A percentile compares a stretch with the other conserved stretches of the same genome.
These are phyloP conservation scores for Acanthamoeba sp. DNA, from an alignment of 208 protist species.

Conservation along the genomic window DNA sequence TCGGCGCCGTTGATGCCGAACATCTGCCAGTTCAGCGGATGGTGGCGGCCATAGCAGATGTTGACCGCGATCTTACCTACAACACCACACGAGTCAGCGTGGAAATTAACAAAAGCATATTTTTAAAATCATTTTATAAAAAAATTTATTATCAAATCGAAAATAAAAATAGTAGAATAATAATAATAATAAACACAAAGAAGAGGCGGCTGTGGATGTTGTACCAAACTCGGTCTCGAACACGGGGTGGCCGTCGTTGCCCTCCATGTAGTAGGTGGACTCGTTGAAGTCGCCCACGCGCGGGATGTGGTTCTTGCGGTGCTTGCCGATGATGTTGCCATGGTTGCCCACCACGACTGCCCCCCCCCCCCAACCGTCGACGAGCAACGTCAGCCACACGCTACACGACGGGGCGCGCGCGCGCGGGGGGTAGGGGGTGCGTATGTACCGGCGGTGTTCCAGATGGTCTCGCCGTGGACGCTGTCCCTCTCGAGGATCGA, in stretches of 20 bases:
- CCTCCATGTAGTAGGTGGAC: slow-evolving; percentile 93
- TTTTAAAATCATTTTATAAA: too few relatives aligned
- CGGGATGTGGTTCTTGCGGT: slow-evolving; percentile 94
- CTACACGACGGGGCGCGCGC: not conserved
- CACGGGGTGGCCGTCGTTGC: slow-evolving; percentile 90
- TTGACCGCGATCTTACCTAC: slow-evolving; percentile 89
- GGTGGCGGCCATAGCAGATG: slow-evolving; percentile 94
- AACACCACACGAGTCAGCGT: too few relatives aligned
- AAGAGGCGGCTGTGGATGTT: slow-evolving; percentile 84
- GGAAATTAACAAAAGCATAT: too few relatives aligned
- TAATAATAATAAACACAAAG: too few relatives aligned
- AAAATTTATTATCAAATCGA: too few relatives aligned
- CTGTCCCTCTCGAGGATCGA: slow-evolving; percentile 92
- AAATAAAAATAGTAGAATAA: too few relatives aligned
- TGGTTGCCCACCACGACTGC: slow-evolving; percentile 90
- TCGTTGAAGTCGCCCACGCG: slow-evolving; percentile 94
- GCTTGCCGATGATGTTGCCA: slow-evolving; percentile 91
- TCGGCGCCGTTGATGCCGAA: slow-evolving; percentile 93
- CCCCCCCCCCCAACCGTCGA: not conserved
- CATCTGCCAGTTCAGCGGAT: slow-evolving; percentile 91
- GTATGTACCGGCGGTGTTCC: slow-evolving; percentile 89
- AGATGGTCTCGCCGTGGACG: slow-evolving; percentile 88
- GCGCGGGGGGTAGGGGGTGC: not conserved
- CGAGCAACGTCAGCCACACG: not conserved
- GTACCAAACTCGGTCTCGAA: slow-evolving; percentile 91